Evolutionary conservation across 345 rosid species (phyloP), one percentile per base, ranked within the genome.

Genomic region (Ceriops zippeliana): DNA sequence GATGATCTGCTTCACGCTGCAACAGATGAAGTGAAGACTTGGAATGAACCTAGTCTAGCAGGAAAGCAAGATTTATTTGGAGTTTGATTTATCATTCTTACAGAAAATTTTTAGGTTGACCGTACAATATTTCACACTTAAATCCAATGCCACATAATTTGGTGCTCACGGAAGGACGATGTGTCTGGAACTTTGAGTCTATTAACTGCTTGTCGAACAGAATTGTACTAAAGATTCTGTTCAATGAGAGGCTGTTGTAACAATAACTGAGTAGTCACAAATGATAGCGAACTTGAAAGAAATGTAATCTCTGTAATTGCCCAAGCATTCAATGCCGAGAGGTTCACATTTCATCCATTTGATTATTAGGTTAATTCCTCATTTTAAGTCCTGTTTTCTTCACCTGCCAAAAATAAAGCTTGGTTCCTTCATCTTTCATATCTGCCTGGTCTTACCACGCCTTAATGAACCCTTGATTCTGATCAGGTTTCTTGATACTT

Each of bases 1-100:
- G 99, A 95, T 38, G 91, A 88, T 75, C 81, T 95, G 82, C 99
- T 95, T 71, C 86, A 87, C 49, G 72, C 75, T 5, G 78, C 37
- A 73, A 70, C 86, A 61, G 85, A 84, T 73, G 75, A 85, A 75
- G 75, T 65, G 52, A 75, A 78, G 73, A 77, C 77, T 63, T 81
- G 71, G 79, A 61, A 63, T 58, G 63, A 73, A 63, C 58, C 19
- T 7, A 20, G 65, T 73, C 47, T 52, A 66, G 78, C 69, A 46
- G 75, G 58, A 52, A 62, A 71, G 67, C 69, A 68, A 56, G 69
- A 66, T 64, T 57, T 56, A 71, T 70, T 61, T 58, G 84, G 81
- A 75, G 69, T 68, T 75, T 32, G 17, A 71, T 81, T 84, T 76
- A 75, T 76, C 73, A 83, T 84, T 86, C 82, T 85, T 85, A 76